phyloP scores from a whole-genome alignment of 2,329 filamentous ascomycete genomes.

The Seiridium cupressi region DNA sequence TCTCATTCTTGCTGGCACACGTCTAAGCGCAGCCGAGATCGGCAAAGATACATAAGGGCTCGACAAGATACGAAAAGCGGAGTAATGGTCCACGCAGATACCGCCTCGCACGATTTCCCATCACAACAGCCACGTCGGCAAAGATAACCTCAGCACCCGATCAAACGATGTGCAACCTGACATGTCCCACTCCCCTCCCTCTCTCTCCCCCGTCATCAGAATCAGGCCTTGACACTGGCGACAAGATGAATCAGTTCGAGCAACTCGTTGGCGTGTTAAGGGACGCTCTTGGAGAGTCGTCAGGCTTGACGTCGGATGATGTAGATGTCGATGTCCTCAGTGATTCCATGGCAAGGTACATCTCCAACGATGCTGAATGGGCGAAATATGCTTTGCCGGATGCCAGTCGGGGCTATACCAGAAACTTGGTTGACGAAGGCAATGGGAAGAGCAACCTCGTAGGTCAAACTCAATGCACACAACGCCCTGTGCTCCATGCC shows the following conservation, averaged over 20 bases:
- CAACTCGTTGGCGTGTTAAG: slow-evolving; percentile 72
- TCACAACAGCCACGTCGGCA: neutral
- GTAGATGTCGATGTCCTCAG: slow-evolving; percentile 73
- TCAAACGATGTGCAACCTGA: slow-evolving; percentile 1
- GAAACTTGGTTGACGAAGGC: slow-evolving; percentile 86
- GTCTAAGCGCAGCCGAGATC: slow-evolving; percentile 3
- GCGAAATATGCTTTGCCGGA: slow-evolving; percentile 72
- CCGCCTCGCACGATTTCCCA: neutral
- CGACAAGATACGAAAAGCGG: slow-evolving; percentile 8
- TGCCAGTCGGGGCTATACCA: slow-evolving; percentile 68
- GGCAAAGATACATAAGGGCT: neutral
- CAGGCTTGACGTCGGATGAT: slow-evolving; percentile 78
- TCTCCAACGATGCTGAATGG: slow-evolving; percentile 71
- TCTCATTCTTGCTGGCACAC: neutral
- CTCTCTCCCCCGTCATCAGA: neutral
- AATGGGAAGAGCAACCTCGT: slow-evolving; percentile 65
- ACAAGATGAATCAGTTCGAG: slow-evolving; percentile 55
- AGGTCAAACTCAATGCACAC: slow-evolving; percentile 16
- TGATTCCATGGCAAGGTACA: slow-evolving; percentile 71
- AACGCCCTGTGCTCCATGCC: too few relatives aligned
- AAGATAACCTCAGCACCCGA: neutral
- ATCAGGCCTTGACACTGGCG: neutral
- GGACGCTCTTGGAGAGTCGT: slow-evolving; percentile 72
- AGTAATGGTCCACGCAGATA: slow-evolving; percentile 2
- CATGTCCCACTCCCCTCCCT: neutral